Evolutionary conservation across 192 early-diverging fungal genomes (phyloP).

Genomic region (Coemansia sp.): DNA sequence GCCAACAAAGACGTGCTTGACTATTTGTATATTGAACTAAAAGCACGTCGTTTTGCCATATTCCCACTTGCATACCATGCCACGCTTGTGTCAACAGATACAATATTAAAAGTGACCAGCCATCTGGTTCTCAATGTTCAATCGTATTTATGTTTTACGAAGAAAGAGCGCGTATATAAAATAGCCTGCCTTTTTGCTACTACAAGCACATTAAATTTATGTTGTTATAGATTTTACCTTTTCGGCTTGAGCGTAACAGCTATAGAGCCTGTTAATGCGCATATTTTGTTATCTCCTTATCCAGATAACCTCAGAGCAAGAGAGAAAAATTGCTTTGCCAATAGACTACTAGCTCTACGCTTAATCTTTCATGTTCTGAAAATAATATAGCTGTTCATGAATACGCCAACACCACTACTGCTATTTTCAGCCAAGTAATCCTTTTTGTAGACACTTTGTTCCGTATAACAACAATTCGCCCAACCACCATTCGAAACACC

Average conservation of each 20-base stretch:
- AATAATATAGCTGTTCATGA: too few relatives aligned
- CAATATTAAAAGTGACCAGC: background rate
- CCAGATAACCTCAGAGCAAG: too few relatives aligned
- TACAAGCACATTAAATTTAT: too few relatives aligned
- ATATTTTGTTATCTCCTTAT: too few relatives aligned
- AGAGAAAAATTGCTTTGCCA: too few relatives aligned
- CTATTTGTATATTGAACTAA: background rate
- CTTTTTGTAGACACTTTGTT: background rate
- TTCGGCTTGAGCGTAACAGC: too few relatives aligned
- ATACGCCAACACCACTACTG: too few relatives aligned
- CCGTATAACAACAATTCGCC: background rate
- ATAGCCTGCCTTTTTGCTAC: background rate
- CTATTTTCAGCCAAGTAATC: too few relatives aligned
- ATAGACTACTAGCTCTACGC: too few relatives aligned
- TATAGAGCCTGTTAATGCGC: too few relatives aligned
- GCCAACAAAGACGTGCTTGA: background rate
- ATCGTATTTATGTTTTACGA: background rate
- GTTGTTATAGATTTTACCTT: too few relatives aligned
- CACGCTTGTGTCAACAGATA: background rate
- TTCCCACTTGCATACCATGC: background rate
- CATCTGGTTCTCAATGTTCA: background rate
- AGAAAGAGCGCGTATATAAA: background rate
- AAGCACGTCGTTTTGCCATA: background rate
- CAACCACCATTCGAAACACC: background rate
- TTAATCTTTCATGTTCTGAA: too few relatives aligned